Evolutionary conservation across 176 grass and related monocot genomes (phyloP).

Genomic region (Puya raimondii): DNA sequence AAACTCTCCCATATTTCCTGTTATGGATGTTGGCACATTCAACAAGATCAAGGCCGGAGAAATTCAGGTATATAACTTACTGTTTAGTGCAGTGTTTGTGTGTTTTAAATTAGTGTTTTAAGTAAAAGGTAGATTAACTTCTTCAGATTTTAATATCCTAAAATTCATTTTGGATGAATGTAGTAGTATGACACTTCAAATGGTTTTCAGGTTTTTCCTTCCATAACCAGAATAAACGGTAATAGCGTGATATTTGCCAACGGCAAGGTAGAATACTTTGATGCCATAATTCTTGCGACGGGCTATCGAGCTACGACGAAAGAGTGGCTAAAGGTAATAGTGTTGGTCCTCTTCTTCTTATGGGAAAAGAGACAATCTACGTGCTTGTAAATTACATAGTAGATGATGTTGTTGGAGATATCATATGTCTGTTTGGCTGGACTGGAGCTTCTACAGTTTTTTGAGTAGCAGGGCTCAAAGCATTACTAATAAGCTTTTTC

Average conservation of each 20-base stretch:
- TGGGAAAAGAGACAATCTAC: not conserved
- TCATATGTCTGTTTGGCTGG: no score
- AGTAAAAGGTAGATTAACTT: conserved; percentile 2
- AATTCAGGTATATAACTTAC: conserved; percentile 28
- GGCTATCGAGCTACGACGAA: conserved; percentile 50
- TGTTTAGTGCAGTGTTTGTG: not conserved
- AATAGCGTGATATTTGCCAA: conserved; percentile 46
- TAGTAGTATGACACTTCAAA: not conserved
- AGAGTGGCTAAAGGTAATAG: conserved; percentile 54
- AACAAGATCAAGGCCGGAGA: conserved; percentile 47
- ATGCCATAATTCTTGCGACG: conserved; percentile 69
- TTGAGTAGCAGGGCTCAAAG: no score
- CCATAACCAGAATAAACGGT: conserved; percentile 24
- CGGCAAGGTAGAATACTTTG: conserved; percentile 38
- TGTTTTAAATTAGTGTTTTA: no score
- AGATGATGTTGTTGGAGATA: no score
- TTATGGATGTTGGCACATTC: conserved; percentile 54
- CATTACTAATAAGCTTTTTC: no score
- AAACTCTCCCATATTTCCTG: conserved; percentile 28
- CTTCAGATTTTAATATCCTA: not conserved
- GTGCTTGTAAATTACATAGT: no score
- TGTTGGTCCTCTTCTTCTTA: not conserved
- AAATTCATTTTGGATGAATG: not conserved
- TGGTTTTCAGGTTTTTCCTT: conserved; percentile 26
- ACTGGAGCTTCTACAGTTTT: no score